These are phyloP conservation scores for Porogramme epimiltina DNA, from an alignment of 1,284 basidiomycete genomes.

Conservation along the genomic window DNA sequence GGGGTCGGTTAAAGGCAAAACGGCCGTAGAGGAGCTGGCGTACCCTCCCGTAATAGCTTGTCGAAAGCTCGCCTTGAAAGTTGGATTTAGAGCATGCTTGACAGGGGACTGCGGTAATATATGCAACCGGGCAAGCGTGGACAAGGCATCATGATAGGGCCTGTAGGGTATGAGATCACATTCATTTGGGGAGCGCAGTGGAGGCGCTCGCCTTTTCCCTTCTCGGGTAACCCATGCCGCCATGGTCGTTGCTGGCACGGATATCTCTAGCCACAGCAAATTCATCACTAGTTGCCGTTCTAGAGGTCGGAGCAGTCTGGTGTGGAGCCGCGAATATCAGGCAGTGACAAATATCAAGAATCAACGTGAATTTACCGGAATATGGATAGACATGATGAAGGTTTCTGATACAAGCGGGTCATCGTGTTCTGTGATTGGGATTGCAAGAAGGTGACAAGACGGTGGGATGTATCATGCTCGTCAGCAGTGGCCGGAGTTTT, in stretches of 20 bases:
- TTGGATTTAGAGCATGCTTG: slow-evolving; percentile 71
- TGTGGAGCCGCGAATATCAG: slow-evolving; percentile 14
- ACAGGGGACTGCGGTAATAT: slow-evolving; percentile 63
- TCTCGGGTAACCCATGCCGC: slow-evolving; percentile 83
- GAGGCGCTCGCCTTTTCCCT: slow-evolving; percentile 60
- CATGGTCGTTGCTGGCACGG: slow-evolving; percentile 73
- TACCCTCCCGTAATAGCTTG: slow-evolving; percentile 94
- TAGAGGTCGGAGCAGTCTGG: slow-evolving; percentile 81
- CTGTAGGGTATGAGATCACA: slow-evolving; percentile 41
- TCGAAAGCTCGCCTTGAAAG: slow-evolving; percentile 80
- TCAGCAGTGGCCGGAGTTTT: slow-evolving; percentile 9
- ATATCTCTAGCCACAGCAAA: slow-evolving; percentile 87
- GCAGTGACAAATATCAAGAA: slow-evolving; percentile 9
- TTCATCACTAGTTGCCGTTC: slow-evolving; percentile 93
- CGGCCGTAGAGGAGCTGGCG: slow-evolving; percentile 30
- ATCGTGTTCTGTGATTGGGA: slow-evolving; percentile 85
- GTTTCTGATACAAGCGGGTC: slow-evolving; percentile 84
- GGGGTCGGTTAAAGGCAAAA: slow-evolving; percentile 9
- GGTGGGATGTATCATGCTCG: slow-evolving; percentile 44
- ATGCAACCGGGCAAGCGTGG: slow-evolving; percentile 71
- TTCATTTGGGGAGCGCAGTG: slow-evolving; percentile 1
- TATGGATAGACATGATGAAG: slow-evolving; percentile 92
- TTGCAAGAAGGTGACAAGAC: slow-evolving; percentile 82
- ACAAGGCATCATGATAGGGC: slow-evolving; percentile 70
- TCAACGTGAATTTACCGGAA: slow-evolving; percentile 65